Conservation (phyloP, 495 filamentous ascomycete species). For the Lophiotrema nucula region DNA sequence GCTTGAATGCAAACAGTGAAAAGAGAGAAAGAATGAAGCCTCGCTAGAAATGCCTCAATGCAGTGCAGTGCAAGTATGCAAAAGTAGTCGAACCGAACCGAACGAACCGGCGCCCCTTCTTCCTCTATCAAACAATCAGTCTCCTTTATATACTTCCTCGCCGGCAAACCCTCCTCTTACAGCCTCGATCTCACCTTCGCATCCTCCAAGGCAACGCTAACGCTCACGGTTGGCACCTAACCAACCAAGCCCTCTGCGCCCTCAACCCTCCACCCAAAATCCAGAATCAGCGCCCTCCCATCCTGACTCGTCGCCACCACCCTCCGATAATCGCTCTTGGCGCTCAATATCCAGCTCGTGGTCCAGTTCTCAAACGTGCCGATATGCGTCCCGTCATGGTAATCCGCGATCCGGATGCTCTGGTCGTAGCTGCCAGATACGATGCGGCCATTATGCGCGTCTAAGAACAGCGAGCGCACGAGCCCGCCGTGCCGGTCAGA, state of each 20-base stretch:
- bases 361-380: constrained; percentile 86
- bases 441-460: constrained; percentile 75
- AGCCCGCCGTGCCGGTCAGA: constrained; percentile 76
- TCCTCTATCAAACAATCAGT: too few relatives aligned
- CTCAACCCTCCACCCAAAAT: constrained; percentile 60
- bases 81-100: too few relatives aligned
- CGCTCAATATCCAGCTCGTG: constrained; percentile 90
- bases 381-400: constrained; percentile 67
- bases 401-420: constrained; percentile 87
- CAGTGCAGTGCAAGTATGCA: too few relatives aligned
- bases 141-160: too few relatives aligned
- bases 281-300: constrained; percentile 84
- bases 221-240: too few relatives aligned
- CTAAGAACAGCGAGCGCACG: constrained; percentile 85
- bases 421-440: constrained; percentile 92
- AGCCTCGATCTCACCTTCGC: too few relatives aligned
- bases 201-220: too few relatives aligned
- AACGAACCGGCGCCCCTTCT: too few relatives aligned
- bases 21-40: too few relatives aligned
- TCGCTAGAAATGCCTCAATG: too few relatives aligned
- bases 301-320: constrained; percentile 94
- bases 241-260: constrained; percentile 29
- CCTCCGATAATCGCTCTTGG: constrained; percentile 89
- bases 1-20: too few relatives aligned
- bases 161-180: too few relatives aligned